These are phyloP conservation scores for Chaetomium globosum DNA, from an alignment of 2,329 filamentous ascomycete species.

Conservation along the genomic window DNA sequence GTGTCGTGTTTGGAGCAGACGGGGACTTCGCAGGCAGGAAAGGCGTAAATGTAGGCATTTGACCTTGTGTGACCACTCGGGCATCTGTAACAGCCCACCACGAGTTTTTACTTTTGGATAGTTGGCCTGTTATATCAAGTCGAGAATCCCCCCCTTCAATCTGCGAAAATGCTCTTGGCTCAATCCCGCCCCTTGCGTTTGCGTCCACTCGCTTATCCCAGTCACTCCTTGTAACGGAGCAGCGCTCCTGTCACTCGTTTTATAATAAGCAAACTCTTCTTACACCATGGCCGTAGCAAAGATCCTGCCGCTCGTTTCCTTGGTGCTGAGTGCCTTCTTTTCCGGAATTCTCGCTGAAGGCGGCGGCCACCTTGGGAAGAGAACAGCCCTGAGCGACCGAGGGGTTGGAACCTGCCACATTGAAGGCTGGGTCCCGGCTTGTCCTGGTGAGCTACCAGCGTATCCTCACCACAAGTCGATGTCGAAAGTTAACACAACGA, in stretches of 20 bases:
- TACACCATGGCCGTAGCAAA: slow-evolving; percentile 4
- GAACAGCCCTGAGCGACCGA: not conserved
- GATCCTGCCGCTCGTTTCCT: not conserved
- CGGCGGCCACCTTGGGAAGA: not conserved
- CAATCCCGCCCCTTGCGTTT: not conserved
- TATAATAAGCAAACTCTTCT: not conserved
- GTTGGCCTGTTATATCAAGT: not conserved
- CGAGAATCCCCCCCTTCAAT: not conserved
- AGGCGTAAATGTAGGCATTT: not conserved
- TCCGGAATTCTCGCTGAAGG: not conserved
- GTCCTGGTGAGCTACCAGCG: slow-evolving; percentile 10
- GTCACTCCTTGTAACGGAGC: slow-evolving; percentile 1
- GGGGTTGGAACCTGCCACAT: not conserved
- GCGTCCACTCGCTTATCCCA: not conserved
- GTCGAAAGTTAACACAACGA: not conserved
- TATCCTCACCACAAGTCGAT: not conserved
- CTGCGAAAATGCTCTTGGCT: not conserved
- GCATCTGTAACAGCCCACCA: not conserved
- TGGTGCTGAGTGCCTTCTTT: slow-evolving; percentile 10
- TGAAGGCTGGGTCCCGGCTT: slow-evolving; percentile 24
- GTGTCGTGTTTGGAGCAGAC: not conserved
- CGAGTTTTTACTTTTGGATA: not conserved
- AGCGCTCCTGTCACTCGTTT: not conserved
- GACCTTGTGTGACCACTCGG: not conserved
- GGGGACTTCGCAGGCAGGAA: not conserved